phyloP scores from a whole-genome alignment of 1,139 yeast species.

The Protomyces inouyei region DNA sequence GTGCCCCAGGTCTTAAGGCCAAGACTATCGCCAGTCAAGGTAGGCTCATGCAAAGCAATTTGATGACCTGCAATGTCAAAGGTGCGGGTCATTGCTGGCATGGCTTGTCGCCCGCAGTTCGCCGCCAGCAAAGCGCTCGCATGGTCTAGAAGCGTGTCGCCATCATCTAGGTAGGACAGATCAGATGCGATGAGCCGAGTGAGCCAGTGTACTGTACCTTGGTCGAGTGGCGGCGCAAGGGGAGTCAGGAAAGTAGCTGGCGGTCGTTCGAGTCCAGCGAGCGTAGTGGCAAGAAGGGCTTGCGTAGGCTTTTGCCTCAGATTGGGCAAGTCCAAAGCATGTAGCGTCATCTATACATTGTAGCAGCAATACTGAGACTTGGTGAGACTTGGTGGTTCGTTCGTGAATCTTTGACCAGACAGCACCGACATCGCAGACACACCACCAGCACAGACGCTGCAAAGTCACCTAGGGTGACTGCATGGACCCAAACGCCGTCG shows the following conservation, averaged over 20 bases:
- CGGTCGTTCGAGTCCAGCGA: not conserved
- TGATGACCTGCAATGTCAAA: constrained; percentile 36
- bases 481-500: constrained; percentile 16
- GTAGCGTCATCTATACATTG: not conserved
- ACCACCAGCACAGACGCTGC: too few relatives aligned
- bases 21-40: constrained; percentile 75
- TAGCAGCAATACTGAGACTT: not conserved
- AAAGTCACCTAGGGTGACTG: not conserved
- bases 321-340: constrained; percentile 2
- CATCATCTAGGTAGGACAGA: constrained; percentile 49
- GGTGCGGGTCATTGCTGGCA: constrained; percentile 61
- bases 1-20: constrained; percentile 98
- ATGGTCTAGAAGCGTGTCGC: constrained; percentile 48
- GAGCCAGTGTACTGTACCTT: constrained; percentile 48
- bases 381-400: not conserved
- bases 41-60: constrained; percentile 62
- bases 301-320: constrained; percentile 3
- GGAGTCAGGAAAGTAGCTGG: constrained; percentile 3
- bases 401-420: not conserved
- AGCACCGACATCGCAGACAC: too few relatives aligned
- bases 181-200: constrained; percentile 60
- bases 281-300: not conserved
- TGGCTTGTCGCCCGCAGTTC: constrained; percentile 81
- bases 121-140: constrained; percentile 70
- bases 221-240: constrained; percentile 32